Evolutionary conservation across 164 flowering plant genomes (phyloP).

Genomic region (Vitis labrusca): DNA sequence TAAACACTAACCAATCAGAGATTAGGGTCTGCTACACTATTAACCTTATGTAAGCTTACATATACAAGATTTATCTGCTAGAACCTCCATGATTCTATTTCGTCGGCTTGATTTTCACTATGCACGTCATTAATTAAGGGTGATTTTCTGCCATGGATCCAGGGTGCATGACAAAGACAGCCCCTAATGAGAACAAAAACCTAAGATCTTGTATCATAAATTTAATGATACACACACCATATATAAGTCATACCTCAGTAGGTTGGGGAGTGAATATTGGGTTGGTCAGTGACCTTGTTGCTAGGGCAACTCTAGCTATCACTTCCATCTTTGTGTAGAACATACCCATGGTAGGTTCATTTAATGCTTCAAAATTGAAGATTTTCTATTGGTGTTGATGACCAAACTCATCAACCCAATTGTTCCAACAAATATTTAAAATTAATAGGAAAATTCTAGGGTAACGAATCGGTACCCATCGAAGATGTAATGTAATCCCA

Average conservation of each 20-base stretch:
- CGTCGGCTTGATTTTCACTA: background rate
- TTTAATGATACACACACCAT: background rate
- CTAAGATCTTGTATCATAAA: background rate
- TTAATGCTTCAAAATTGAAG: too few relatives aligned
- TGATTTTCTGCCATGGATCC: background rate
- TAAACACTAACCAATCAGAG: constrained; percentile 7
- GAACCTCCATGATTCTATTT: background rate
- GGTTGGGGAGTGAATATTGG: background rate
- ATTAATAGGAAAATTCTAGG: too few relatives aligned
- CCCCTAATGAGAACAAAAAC: background rate
- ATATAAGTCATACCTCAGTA: background rate
- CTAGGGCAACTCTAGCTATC: too few relatives aligned
- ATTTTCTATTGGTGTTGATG: too few relatives aligned
- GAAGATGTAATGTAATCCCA: too few relatives aligned
- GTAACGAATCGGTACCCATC: too few relatives aligned
- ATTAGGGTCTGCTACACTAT: background rate
- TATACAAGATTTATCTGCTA: background rate
- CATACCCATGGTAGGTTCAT: too few relatives aligned
- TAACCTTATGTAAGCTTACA: constrained; percentile 1
- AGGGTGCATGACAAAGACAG: constrained; percentile 7
- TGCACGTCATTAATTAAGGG: background rate
- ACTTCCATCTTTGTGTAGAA: too few relatives aligned
- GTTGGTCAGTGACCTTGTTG: too few relatives aligned
- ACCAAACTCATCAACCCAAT: too few relatives aligned
- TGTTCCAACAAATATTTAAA: too few relatives aligned